A percentile compares a stretch with the other conserved stretches of the same genome.
These are phyloP conservation scores for Trametes hirsuta DNA, from an alignment of 1,284 basidiomycete genomes.

Conservation along the genomic window DNA sequence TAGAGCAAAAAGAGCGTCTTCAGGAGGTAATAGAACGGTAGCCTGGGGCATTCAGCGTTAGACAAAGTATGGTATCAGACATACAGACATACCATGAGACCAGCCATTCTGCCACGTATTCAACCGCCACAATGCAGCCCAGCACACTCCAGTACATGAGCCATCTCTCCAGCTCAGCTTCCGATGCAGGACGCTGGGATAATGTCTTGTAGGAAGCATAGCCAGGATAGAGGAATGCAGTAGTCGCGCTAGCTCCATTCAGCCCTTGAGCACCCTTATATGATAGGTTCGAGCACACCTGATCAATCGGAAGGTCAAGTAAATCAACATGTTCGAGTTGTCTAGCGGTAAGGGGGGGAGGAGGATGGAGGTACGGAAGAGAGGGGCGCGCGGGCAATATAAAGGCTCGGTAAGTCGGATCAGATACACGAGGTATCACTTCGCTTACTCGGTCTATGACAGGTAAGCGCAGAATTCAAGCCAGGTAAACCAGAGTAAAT, in stretches of 20 bases:
- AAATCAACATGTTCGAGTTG: constrained; percentile 32
- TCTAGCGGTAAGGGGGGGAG: not conserved
- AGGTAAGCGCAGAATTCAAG: not conserved
- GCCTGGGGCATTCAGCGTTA: constrained; percentile 49
- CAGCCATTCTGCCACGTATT: constrained; percentile 83
- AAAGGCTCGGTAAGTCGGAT: not conserved
- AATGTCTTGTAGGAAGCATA: constrained; percentile 88
- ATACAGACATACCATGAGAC: constrained; percentile 66
- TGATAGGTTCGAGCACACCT: constrained; percentile 17
- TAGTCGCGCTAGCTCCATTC: constrained; percentile 52
- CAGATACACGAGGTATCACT: constrained; percentile 1
- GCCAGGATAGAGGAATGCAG: constrained; percentile 80
- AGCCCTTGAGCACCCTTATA: constrained; percentile 6
- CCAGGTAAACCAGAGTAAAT: not conserved
- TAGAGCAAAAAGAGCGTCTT: constrained; percentile 89
- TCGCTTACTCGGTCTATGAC: not conserved
- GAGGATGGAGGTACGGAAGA: constrained; percentile 15
- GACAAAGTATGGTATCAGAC: not conserved
- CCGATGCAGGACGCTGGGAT: constrained; percentile 76
- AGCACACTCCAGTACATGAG: constrained; percentile 91
- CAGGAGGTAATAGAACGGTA: constrained; percentile 85
- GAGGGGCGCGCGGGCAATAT: constrained; percentile 6
- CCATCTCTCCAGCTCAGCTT: constrained; percentile 83
- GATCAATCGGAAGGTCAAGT: constrained; percentile 34
- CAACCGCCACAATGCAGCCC: constrained; percentile 73